These are phyloP conservation scores for Acer campestre DNA, from an alignment of 345 rosid genomes.

Conservation along the genomic window DNA sequence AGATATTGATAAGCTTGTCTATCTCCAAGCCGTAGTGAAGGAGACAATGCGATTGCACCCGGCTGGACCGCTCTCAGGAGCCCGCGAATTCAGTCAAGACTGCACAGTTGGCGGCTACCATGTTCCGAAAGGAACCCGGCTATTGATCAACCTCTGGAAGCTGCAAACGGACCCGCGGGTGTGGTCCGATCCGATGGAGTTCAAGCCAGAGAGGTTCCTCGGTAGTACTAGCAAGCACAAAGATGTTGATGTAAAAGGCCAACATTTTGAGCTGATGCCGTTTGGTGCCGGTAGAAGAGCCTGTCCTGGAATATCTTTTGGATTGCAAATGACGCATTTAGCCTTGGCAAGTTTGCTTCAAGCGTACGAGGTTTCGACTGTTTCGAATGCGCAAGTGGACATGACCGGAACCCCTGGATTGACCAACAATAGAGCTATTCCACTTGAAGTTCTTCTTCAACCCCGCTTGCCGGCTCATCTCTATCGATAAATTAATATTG, in stretches of 20 bases:
- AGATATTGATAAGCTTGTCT: constrained; percentile 32
- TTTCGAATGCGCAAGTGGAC: constrained; percentile 23
- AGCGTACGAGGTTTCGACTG: constrained; percentile 30
- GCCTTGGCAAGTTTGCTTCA: constrained; percentile 37
- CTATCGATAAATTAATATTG: neutral
- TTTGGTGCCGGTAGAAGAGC: constrained; percentile 49
- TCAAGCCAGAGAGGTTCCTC: constrained; percentile 44
- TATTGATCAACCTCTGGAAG: constrained; percentile 37
- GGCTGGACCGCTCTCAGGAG: constrained; percentile 31
- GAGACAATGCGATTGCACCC: constrained; percentile 43
- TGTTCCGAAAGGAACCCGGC: constrained; percentile 33
- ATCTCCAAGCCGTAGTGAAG: constrained; percentile 43
- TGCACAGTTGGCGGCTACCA: constrained; percentile 31
- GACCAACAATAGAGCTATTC: constrained; percentile 31
- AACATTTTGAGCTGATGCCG: constrained; percentile 39
- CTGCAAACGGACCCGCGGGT: constrained; percentile 32
- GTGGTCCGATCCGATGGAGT: constrained; percentile 42
- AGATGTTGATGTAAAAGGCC: constrained; percentile 37
- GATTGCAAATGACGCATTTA: constrained; percentile 27
- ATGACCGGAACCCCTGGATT: constrained; percentile 32
- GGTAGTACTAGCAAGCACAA: constrained; percentile 15
- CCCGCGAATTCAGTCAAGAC: constrained; percentile 32
- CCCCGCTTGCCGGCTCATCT: constrained; percentile 25
- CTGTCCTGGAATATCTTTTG: constrained; percentile 39
- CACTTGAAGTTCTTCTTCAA: constrained; percentile 31